Percentiles rank a stretch among this genome's conserved stretches.
Conservation (phyloP, 2,329 filamentous ascomycete species). For the Bipolaris sorokiniana region DNA sequence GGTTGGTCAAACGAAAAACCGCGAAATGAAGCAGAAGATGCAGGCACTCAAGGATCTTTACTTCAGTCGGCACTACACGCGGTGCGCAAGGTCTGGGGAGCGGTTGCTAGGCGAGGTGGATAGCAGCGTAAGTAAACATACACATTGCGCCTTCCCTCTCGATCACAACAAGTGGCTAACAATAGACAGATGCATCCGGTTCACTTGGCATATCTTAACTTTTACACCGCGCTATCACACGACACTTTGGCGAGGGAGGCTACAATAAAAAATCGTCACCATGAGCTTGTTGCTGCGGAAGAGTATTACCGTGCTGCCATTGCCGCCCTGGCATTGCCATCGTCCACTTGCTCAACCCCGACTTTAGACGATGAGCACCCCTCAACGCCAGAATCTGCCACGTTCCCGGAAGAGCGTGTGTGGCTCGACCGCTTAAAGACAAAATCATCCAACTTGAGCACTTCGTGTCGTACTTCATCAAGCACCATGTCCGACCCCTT, state of each 20-base stretch:
- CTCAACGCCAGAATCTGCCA: conserved; percentile 26
- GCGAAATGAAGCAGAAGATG: conserved; percentile 33
- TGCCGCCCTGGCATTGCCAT: conserved; percentile 21
- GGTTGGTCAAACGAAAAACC: conserved; percentile 27
- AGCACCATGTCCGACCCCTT: conserved; percentile 29
- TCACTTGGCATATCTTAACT: conserved; percentile 44
- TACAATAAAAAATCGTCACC: conserved; percentile 36
- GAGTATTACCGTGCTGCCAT: conserved; percentile 45
- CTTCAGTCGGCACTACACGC: conserved; percentile 44
- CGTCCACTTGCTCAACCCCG: conserved; percentile 12
- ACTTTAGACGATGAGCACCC: conserved; percentile 25
- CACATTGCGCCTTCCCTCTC: background rate
- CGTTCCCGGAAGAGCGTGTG: conserved; percentile 19
- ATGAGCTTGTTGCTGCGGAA: conserved; percentile 44
- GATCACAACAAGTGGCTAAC: conserved; percentile 1
- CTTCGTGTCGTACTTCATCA: conserved; percentile 23
- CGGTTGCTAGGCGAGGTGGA: conserved; percentile 31
- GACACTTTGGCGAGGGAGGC: conserved; percentile 47
- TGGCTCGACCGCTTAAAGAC: conserved; percentile 22
- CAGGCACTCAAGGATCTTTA: conserved; percentile 42
- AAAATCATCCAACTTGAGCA: conserved; percentile 29
- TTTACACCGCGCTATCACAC: conserved; percentile 48
- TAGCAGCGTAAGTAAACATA: conserved; percentile 27
- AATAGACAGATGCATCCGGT: conserved; percentile 42
- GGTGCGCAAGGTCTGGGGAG: conserved; percentile 40